Evolutionary conservation across 2,329 filamentous ascomycete species (phyloP).

Genomic region (Trichoderma aggressivum): DNA sequence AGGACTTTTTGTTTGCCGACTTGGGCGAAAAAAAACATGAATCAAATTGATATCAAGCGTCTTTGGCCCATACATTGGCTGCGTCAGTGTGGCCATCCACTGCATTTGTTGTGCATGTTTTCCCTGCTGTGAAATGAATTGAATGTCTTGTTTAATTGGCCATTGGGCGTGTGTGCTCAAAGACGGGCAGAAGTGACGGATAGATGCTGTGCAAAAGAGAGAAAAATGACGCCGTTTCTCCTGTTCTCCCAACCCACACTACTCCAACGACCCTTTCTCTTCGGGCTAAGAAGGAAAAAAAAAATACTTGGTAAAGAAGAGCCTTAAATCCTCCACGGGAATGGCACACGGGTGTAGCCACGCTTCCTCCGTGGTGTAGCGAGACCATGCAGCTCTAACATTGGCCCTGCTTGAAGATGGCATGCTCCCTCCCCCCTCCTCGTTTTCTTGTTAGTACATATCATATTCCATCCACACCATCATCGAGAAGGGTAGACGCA

Average conservation of each 20-base stretch:
- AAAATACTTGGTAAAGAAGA: background rate
- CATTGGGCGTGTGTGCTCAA: background rate
- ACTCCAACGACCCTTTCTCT: background rate
- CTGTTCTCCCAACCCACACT: background rate
- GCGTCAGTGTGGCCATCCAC: background rate
- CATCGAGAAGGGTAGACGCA: background rate
- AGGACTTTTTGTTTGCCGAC: background rate
- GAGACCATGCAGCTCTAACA: background rate
- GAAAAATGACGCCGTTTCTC: background rate
- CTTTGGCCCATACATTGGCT: background rate
- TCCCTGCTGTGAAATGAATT: background rate
- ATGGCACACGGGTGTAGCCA: slow-evolving; percentile 16
- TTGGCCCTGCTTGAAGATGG: background rate
- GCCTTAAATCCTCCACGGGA: slow-evolving; percentile 5
- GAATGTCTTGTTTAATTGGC: background rate
- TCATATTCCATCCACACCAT: background rate
- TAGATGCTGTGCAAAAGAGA: background rate
- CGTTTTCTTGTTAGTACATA: background rate
- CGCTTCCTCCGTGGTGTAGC: background rate
- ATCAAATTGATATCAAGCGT: background rate
- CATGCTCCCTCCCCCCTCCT: background rate
- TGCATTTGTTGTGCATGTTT: background rate
- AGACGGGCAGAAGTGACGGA: background rate
- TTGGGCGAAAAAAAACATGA: background rate
- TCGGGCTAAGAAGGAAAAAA: too few relatives aligned